Base-by-base conservation (phyloP, 2,329 filamentous ascomycete species). In the Pyricularia sp. region DNA sequence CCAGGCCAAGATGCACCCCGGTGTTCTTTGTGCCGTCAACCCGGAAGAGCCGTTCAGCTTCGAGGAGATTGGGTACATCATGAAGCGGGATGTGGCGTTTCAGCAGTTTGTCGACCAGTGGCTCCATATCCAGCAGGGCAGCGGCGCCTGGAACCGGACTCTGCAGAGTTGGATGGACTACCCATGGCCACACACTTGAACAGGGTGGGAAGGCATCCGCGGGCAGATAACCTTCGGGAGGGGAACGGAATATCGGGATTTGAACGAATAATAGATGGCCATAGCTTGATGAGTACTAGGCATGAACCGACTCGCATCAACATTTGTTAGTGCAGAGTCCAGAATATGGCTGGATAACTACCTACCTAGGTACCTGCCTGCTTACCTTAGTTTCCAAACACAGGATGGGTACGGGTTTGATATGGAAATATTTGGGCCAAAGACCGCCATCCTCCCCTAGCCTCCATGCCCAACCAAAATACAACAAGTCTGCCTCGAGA, bases 1-100 rank as follows among this genome's bases (percentile, higher is more conserved):
- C 65, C 77, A 78, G 50, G 64, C 36, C 63, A 50, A 55, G 68
- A 36, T 69, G 68, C 36, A 66, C 65, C 65, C 65, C n/a, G 65
- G 65, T 36, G 65, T 66, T 4, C 65, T 66, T 23, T 66, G 65
- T 31, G 36, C 65, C 65, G 65, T 66, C 65, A 66, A 58, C 65
- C 65, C 65, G 36, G 65, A 66, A 6, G 33, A 50, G 4, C 65
- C 65, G n/a, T 66, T 66, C 25, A 66, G 65, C 36, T 66, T 66
- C 65, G 65, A 66, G 65, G 65, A 66, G 65, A 33, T 66, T 9
- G 65, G 65, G 12, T 66, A 66, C 65, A 66, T 66, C 36, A 26
- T 66, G 65, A 42, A 42, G 36, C 25, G 65, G 65, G 65, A 66
- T 23, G 65, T 66, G 33, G 65, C 58, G 23, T 12, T 42, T 36